Evolutionary conservation across 371 early-diverging fungal species (phyloP), one percentile per base, ranked within the genome.

Genomic region (Chytridium lagenaria): DNA sequence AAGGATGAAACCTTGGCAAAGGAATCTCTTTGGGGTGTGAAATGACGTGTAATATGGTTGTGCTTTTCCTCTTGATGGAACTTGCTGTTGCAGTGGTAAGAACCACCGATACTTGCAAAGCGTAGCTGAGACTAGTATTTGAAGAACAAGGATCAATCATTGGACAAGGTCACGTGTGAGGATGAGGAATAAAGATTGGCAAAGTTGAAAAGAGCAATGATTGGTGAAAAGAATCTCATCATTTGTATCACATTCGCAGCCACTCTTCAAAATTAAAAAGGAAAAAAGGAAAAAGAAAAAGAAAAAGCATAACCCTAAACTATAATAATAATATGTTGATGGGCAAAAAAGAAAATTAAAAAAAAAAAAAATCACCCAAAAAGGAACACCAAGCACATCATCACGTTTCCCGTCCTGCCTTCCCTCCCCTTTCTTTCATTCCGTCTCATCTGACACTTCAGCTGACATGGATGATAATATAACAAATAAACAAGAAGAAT

Each of bases 1-100:
- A 16, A 23, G 36, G 63, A 34, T 61, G 63, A 23, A 61, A 61
- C 19, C 63, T 7, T 12, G 63, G 63, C 15, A 61, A 16, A 12
- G 63, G 63, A 16, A 61, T 38, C 63, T 61, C 63, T 2, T 7
- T 7, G 33, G 5, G 5, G n/a, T 22, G 12, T 10, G 55, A 52
- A 15, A 5, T 52, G 12, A 26, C 12, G 55, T 52, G 63, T 7
- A 12, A 34, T 10, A 16, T 3, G 63, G 19, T 36, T 3, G 23
- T 61, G 34, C 10, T 7, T 57, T 30, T 22, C 15, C 5, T 57
- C 15, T 23, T 57, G 57, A 23, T 23, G 3, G 3, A 10, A 23
- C 3, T 16, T 5, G 23, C 36, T 7, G 23, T 7, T 3, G 34
- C 33, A 15, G 63, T 31, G 36, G 23, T 36, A 10, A 61, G 33